These are phyloP conservation scores for Amauroascus verrucosus DNA, from an alignment of 2,329 filamentous ascomycete genomes.

Conservation along the genomic window DNA sequence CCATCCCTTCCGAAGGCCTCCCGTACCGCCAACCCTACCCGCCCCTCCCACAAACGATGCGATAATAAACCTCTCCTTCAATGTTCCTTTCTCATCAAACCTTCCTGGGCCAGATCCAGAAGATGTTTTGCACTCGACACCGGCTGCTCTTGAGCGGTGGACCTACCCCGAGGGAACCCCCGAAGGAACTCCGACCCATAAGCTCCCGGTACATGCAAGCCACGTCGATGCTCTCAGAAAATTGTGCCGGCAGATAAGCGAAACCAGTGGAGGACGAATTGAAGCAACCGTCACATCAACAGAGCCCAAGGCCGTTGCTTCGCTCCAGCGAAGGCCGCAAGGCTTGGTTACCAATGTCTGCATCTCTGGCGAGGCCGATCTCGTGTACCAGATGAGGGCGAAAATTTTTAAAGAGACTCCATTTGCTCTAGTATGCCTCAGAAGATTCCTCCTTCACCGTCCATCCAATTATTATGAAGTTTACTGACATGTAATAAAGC, in stretches of 20 bases:
- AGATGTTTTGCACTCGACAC: conserved; percentile 86
- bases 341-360: conserved; percentile 75
- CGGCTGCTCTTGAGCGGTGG: conserved; percentile 81
- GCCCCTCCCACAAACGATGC: conserved; percentile 62
- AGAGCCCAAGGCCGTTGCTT: conserved; percentile 57
- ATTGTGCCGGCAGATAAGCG: conserved; percentile 72
- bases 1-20: conserved; percentile 48
- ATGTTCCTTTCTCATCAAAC: conserved; percentile 89
- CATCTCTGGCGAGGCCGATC: conserved; percentile 75
- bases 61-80: conserved; percentile 89
- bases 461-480: conserved; percentile 2
- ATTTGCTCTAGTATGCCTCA: conserved; percentile 68
- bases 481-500: conserved; percentile 43
- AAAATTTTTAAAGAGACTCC: conserved; percentile 86
- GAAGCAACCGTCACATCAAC: conserved; percentile 77
- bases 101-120: conserved; percentile 86
- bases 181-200: conserved; percentile 73
- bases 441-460: not conserved
- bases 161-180: conserved; percentile 80
- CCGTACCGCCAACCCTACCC: conserved; percentile 61
- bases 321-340: conserved; percentile 40
- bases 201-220: conserved; percentile 81
- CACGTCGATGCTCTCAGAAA: conserved; percentile 71
- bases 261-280: conserved; percentile 56
- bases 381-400: conserved; percentile 81